Evolutionary conservation across 2,329 filamentous ascomycete genomes (phyloP).

Genomic region (Samsoniella hepiali): DNA sequence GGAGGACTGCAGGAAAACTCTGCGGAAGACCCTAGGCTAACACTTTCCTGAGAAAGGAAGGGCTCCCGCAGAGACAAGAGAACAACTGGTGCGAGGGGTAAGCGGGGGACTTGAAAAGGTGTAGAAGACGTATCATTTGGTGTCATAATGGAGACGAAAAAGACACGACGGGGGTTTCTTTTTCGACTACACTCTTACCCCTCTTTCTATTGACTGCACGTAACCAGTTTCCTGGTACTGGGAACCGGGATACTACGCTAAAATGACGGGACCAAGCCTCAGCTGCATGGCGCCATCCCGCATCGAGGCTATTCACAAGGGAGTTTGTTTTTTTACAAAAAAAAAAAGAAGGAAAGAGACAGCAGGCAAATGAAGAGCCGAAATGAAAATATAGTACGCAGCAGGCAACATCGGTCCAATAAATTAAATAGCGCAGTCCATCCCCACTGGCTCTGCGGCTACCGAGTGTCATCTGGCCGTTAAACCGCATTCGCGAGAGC

Average conservation of each 20-base stretch:
- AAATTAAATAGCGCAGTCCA: background rate
- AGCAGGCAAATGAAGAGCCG: background rate
- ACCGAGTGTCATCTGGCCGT: background rate
- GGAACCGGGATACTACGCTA: background rate
- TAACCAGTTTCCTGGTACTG: background rate
- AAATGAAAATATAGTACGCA: background rate
- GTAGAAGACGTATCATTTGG: slow-evolving; percentile 2
- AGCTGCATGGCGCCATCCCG: background rate
- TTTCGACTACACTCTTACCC: background rate
- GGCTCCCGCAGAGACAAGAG: background rate
- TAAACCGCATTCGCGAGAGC: background rate
- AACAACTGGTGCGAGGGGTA: background rate
- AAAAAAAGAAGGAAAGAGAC: background rate
- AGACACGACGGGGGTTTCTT: background rate
- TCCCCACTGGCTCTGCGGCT: background rate
- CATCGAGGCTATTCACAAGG: background rate
- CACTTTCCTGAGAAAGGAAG: background rate
- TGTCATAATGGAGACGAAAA: background rate
- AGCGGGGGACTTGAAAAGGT: background rate
- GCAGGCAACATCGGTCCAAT: background rate
- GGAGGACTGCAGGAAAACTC: too few species aligned
- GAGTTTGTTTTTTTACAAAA: background rate
- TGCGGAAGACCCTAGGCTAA: background rate
- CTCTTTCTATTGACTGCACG: background rate
- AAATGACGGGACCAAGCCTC: background rate